Evolutionary conservation across 176 grass and related monocot genomes (phyloP).

Genomic region (Stipa capillata): DNA sequence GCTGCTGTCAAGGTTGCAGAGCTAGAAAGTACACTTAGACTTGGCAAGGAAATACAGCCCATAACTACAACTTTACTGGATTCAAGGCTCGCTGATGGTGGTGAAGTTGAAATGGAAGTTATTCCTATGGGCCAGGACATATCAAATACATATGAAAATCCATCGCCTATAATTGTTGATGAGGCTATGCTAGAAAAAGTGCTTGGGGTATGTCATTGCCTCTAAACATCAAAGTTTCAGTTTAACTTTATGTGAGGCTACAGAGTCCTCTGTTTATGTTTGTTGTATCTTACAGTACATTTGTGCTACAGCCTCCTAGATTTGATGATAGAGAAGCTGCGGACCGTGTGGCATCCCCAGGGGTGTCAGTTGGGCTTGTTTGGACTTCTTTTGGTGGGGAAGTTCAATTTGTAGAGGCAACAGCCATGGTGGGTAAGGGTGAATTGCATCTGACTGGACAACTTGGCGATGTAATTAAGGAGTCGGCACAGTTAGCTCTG

Average conservation of each 20-base stretch:
- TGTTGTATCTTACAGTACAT: background rate
- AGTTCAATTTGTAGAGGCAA: conserved; percentile 94
- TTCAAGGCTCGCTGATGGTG: conserved; percentile 57
- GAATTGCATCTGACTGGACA: conserved; percentile 97
- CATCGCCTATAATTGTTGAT: conserved; percentile 60
- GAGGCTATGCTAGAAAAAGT: conserved; percentile 97
- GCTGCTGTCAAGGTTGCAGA: conserved; percentile 93
- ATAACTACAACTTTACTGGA: conserved; percentile 71
- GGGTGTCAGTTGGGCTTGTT: conserved; percentile 86
- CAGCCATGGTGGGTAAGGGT: conserved; percentile 88
- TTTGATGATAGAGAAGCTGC: conserved; percentile 88
- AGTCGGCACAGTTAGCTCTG: conserved; percentile 94
- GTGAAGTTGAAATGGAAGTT: conserved; percentile 99
- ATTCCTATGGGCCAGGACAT: conserved; percentile 94
- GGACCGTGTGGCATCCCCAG: conserved; percentile 79
- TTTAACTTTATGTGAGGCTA: background rate
- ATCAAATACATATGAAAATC: conserved; percentile 58
- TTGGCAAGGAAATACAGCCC: conserved; percentile 66
- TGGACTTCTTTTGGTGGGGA: conserved; percentile 96
- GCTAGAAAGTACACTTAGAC: conserved; percentile 47
- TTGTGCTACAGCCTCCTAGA: conserved; percentile 68
- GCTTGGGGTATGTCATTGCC: conserved; percentile 66
- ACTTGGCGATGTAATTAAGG: conserved; percentile 99
- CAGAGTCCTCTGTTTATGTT: background rate
- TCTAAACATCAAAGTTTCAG: background rate